These are phyloP conservation scores for Sisymbrium altissimum DNA, from an alignment of 345 rosid genomes.

Conservation along the genomic window DNA sequence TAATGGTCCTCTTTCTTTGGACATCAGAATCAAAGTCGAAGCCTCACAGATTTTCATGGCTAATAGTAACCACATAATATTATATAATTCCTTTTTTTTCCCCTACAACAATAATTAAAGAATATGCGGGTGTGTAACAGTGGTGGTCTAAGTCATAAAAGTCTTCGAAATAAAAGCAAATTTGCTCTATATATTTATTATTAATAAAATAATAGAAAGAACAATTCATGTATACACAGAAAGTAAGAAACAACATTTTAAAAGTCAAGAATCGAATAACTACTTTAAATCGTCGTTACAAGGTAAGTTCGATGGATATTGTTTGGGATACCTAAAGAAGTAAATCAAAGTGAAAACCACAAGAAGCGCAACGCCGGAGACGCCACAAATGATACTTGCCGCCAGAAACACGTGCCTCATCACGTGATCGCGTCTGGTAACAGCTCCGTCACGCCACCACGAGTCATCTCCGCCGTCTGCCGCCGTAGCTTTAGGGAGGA, in stretches of 20 bases:
- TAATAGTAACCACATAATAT: neutral
- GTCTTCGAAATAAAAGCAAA: constrained; percentile 16
- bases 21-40: neutral
- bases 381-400: constrained; percentile 63
- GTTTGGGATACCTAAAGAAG: constrained; percentile 27
- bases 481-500: constrained; percentile 48
- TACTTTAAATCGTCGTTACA: constrained; percentile 19
- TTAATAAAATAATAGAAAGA: neutral
- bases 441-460: constrained; percentile 41
- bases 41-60: constrained; percentile 2
- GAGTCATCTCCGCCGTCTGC: constrained; percentile 22
- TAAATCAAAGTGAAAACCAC: constrained; percentile 47
- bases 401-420: constrained; percentile 59
- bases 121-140: constrained; percentile 15
- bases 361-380: constrained; percentile 50
- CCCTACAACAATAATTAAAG: neutral
- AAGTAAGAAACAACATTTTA: neutral
- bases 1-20: neutral
- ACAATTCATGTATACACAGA: constrained; percentile 1
- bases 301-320: neutral
- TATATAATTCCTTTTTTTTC: neutral
- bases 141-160: neutral
- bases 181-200: neutral
- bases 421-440: constrained; percentile 34
- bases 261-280: neutral